Base-by-base conservation (phyloP, 2,329 filamentous ascomycete species). In the Ophiostoma populinum region DNA sequence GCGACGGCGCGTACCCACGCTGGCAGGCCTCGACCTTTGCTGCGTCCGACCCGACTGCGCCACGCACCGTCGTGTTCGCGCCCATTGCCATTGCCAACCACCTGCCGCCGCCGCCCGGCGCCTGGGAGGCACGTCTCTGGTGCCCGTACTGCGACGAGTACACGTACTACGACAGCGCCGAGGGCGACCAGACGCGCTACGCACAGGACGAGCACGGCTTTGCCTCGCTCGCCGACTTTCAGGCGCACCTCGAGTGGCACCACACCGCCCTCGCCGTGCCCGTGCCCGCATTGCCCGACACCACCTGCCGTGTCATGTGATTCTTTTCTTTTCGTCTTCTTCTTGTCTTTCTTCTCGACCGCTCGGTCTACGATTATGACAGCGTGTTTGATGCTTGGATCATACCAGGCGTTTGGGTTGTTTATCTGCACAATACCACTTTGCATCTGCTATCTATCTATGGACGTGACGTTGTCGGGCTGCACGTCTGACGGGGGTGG, bases 11-110 rank as follows among this genome's bases (percentile, higher is more conserved):
- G 9, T 52, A 51, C 22, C 55, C 60, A 4, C 57, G 62, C 42
- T 73, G 68, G 68, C 64, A 68, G 43, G 63, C 68, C 8, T 57
- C 53, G 1, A 65, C 58, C 0, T 53, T 58, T 24, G 52, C 55
- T 2, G 39, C 51, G 11, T 56, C 56, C n/a, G 53, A 46, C 4
- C 52, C 55, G 8, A 53, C 56, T 36, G 55, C 61, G 36, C 28
- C 33, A 15, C 70, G 69, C 50, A 57, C 55, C 15, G 49, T 73
- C 20, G 57, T 74, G 1, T 72, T 69, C 44, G 62, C 67, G 27
- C 66, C 68, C 2, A 50, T 72, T 17, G 67, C 64, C 22, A 62
- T 74, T 29, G 67, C 67, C 21, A 73, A 69, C 49, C 69, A 74
- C 47, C 51, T 65, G 19, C 55, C 62, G 21, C 67, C 67, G 3